Evolutionary conservation across 306 rosid genomes (phyloP), one percentile per base, ranked within the genome.

Genomic region (Glycine tomentella): DNA sequence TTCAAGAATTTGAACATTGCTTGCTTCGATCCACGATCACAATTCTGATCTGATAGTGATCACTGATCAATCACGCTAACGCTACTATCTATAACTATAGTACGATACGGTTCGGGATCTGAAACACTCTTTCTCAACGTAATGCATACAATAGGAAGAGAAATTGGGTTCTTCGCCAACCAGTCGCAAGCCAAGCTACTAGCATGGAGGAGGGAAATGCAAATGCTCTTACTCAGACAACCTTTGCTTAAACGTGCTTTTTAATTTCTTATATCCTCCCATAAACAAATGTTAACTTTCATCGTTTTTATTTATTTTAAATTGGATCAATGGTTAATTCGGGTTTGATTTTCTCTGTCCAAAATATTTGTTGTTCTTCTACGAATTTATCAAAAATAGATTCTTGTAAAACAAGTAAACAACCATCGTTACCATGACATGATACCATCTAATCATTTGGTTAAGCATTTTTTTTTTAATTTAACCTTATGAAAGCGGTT

Each of bases 1-100:
- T 91, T 95, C 86, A 95, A 56, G 86, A 95, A 95, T 83, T 91
- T 95, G 17, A 95, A 88, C 99, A 83, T 83, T 77, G 5, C 31
- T 52, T 51, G 40, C 40, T 36, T 52, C 14, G 79, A 80, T 80
- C 67, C 67, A 17, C 15, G 57, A 50, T 72, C 57, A 63, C 42
- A 62, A 80, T 63, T 62, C 25, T 74, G 58, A 80, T 80, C 84
- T 49, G 72, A 56, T 78, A 9, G 63, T 1, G 31, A 25, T 25
- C 46, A 34, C 9, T 65, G 17, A 51, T 3, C 50, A 36, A 13
- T 13, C 64, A 58, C 3, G 64, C 59, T 25, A 25, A 8, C 11
- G 10, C 25, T 3, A 7, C 8, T 38, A 36, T 11, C 12, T 65
- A 7, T n/a, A n/a, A 15, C 66, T 9, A 25, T 40, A 1, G 7